These are phyloP conservation scores for Orbilia javanica DNA, from an alignment of 2,329 filamentous ascomycete species.

Conservation along the genomic window DNA sequence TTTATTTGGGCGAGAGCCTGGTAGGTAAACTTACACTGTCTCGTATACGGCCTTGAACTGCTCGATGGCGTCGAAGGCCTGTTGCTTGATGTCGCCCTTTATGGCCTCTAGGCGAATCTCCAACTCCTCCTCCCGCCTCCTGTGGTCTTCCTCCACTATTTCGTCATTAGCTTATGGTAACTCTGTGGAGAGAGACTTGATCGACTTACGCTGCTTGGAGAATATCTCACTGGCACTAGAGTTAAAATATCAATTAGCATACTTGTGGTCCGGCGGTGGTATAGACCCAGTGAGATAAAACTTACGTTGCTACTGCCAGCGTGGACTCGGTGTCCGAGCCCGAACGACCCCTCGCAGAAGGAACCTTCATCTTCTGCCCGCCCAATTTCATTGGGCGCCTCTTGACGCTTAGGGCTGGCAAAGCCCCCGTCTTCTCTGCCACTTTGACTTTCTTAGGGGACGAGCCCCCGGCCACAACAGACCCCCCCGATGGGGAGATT, in stretches of 20 bases:
- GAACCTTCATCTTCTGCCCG: not conserved
- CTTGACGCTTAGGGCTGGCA: not conserved
- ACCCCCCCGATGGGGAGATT: not conserved
- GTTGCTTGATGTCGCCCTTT: constrained; percentile 17
- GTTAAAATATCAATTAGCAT: not conserved
- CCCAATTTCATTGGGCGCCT: constrained; percentile 1
- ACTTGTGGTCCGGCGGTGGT: not conserved
- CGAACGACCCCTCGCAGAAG: not conserved
- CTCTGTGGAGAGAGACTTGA: not conserved
- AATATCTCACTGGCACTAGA: constrained; percentile 4
- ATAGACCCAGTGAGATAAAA: not conserved
- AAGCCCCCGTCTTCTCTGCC: not conserved
- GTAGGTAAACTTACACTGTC: constrained; percentile 14
- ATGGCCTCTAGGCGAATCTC: constrained; percentile 1
- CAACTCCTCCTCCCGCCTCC: constrained; percentile 14
- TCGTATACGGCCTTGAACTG: constrained; percentile 19
- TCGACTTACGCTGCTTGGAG: constrained; percentile 17
- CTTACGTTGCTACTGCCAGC: constrained; percentile 10
- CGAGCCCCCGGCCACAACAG: not conserved
- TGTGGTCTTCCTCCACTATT: constrained; percentile 26
- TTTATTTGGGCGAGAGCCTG: not conserved
- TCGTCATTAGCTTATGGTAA: not conserved
- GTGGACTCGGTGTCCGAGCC: not conserved
- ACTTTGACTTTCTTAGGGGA: constrained; percentile 1
- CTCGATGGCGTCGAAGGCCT: constrained; percentile 17